Base-by-base conservation (phyloP, 306 rosid genomes). In the Rubus idaeus region DNA sequence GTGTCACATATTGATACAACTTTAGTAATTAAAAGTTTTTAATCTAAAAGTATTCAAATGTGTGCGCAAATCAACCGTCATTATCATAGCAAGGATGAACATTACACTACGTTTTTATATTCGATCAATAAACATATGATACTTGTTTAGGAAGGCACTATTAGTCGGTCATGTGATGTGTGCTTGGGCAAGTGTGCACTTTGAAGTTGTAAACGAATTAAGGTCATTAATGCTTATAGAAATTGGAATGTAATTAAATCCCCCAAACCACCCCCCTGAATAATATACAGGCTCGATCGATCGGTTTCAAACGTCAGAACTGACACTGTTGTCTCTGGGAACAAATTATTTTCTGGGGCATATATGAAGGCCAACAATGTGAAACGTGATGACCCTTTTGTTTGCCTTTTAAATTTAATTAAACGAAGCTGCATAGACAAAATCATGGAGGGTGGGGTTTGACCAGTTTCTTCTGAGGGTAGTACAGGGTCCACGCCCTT, bases 401-500 rank as follows among this genome's bases (percentile, higher is more conserved):
- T 47, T 60, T 12, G 21, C 26, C 13, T 13, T 20, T 67, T 40
- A 40, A 17, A 8, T 65, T 44, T 42, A 44, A 42, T 67, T 42
- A 62, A 66, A 65, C 50, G 65, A 71, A 35, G 67, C 67, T 63
- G 50, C 8, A 41, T 41, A 56, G 76, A 74, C 68, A 63, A 79
- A 79, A 63, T 62, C 63, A 73, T 75, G 35, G 70, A 79, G 55
- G 39, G 66, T 20, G 20, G 60, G 41, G 41, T 62, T 75, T 55
- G 76, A 75, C 46, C 42, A 30, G 71, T 41, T 71, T 64, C 42
- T 17, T 62, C 45, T 17, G 58, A 64, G 68, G 51, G 52, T 3
- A 53, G 81, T 37, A 74, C 45, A 78, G 56, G 81, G 79, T 79
- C 81, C 79, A 79, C 76, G 40, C 42, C 41, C 20, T 30, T 26